These are phyloP conservation scores for Myotisia sp. DNA, from an alignment of 2,329 filamentous ascomycete genomes.

Conservation along the genomic window DNA sequence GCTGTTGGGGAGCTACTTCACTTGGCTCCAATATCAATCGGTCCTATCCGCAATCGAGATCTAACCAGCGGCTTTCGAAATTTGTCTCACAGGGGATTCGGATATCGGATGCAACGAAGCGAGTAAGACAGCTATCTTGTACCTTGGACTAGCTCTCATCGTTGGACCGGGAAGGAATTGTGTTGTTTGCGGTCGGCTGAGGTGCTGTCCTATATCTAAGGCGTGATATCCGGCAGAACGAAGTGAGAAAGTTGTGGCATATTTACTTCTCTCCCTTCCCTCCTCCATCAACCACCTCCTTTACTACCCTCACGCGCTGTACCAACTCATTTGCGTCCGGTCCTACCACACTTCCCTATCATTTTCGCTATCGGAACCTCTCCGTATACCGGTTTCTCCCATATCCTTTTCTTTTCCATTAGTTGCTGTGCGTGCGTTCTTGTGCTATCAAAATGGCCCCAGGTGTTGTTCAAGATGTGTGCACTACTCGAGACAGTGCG, in stretches of 20 bases:
- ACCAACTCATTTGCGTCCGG: background rate
- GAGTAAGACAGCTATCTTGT: slow-evolving; percentile 2
- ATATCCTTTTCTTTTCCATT: background rate
- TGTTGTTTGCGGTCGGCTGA: too few relatives aligned
- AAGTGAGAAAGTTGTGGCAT: too few relatives aligned
- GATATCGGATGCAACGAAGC: slow-evolving; percentile 4
- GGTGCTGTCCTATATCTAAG: too few relatives aligned
- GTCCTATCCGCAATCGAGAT: background rate
- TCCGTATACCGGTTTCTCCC: too few relatives aligned
- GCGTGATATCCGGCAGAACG: too few relatives aligned
- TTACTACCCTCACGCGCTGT: too few relatives aligned
- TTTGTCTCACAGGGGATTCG: slow-evolving; percentile 1
- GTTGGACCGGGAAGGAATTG: too few relatives aligned
- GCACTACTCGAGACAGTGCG: slow-evolving; percentile 1
- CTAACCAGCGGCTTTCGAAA: background rate
- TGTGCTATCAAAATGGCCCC: slow-evolving; percentile 9
- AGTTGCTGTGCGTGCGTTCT: background rate
- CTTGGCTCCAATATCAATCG: background rate
- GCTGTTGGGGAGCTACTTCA: too few relatives aligned
- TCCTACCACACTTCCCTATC: background rate
- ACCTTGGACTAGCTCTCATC: slow-evolving; percentile 1
- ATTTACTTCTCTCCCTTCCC: too few relatives aligned
- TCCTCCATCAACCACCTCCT: too few relatives aligned
- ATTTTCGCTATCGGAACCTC: too few relatives aligned
- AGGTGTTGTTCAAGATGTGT: slow-evolving; percentile 1